Evolutionary conservation across 805 yeast species (phyloP).

Genomic region (Ogataea parapolymorpha): DNA sequence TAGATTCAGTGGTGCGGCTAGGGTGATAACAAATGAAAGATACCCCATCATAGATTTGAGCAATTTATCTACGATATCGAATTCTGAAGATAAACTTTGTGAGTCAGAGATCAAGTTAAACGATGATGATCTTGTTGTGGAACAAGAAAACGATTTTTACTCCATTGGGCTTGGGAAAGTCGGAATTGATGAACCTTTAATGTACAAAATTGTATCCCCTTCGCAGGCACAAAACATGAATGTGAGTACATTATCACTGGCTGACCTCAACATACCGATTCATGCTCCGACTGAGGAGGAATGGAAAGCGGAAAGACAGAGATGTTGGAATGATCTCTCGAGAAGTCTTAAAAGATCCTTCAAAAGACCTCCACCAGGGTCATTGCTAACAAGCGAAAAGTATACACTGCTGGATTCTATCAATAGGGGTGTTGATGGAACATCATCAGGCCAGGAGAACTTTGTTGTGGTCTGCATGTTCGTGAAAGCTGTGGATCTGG

Average conservation of each 20-base stretch:
- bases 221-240: constrained; percentile 14
- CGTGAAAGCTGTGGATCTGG: constrained; percentile 66
- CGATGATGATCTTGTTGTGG: constrained; percentile 15
- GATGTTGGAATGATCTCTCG: constrained; percentile 64
- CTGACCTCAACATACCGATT: constrained; percentile 13
- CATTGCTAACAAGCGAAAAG: constrained; percentile 51
- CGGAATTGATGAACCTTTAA: constrained; percentile 15
- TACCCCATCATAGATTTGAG: constrained; percentile 20
- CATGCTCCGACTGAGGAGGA: constrained; percentile 55
- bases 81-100: background rate
- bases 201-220: constrained; percentile 23
- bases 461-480: constrained; percentile 69
- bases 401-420: constrained; percentile 63
- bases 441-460: constrained; percentile 58
- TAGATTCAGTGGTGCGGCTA: constrained; percentile 66
- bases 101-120: background rate
- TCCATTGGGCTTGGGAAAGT: constrained; percentile 9
- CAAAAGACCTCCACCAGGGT: constrained; percentile 72
- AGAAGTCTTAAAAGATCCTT: constrained; percentile 60
- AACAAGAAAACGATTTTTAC: constrained; percentile 19
- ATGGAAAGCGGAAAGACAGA: constrained; percentile 60
- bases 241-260: constrained; percentile 11
- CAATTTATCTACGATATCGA: background rate
- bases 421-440: constrained; percentile 81
- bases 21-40: constrained; percentile 35